phyloP scores from a whole-genome alignment of 805 yeast species.

The Hanseniaspora singularis region DNA sequence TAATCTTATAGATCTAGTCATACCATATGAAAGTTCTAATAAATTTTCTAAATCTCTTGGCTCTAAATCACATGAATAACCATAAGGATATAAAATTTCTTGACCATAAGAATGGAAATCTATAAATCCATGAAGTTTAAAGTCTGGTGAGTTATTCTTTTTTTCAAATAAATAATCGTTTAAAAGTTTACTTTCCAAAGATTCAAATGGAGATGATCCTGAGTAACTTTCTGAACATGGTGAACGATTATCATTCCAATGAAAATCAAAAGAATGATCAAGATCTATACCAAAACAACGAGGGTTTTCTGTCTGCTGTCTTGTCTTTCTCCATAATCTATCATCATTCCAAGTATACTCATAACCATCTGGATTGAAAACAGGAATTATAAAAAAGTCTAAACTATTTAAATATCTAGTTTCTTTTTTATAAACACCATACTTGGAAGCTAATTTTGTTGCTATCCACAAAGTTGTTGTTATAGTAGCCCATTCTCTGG shows the following conservation, averaged over 20 bases:
- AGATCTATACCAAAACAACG: conserved; percentile 74
- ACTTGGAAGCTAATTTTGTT: conserved; percentile 37
- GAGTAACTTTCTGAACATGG: conserved; percentile 78
- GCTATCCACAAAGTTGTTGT: conserved; percentile 53
- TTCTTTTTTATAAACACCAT: conserved; percentile 34
- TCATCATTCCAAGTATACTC: conserved; percentile 69
- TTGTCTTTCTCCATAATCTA: conserved; percentile 78
- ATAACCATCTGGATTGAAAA: conserved; percentile 85
- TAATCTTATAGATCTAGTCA: conserved; percentile 58
- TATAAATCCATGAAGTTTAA: conserved; percentile 59
- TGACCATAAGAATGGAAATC: conserved; percentile 82
- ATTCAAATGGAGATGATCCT: conserved; percentile 63
- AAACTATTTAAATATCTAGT: conserved; percentile 41
- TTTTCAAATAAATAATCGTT: conserved; percentile 35
- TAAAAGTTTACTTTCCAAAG: conserved; percentile 45
- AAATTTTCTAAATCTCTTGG: conserved; percentile 76
- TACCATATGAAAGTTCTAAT: conserved; percentile 68
- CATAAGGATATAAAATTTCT: conserved; percentile 71
- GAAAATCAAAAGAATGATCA: conserved; percentile 70
- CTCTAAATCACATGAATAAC: conserved; percentile 56
- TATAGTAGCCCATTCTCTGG: conserved; percentile 80
- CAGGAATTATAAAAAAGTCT: conserved; percentile 70
- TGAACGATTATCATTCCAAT: conserved; percentile 51
- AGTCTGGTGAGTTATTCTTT: conserved; percentile 29
- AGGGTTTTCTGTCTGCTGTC: conserved; percentile 59